A percentile compares a stretch with the other conserved stretches of the same genome.
Evolutionary conservation across 306 rosid genomes (phyloP).

Genomic region (Cotoneaster glaucophyllus): DNA sequence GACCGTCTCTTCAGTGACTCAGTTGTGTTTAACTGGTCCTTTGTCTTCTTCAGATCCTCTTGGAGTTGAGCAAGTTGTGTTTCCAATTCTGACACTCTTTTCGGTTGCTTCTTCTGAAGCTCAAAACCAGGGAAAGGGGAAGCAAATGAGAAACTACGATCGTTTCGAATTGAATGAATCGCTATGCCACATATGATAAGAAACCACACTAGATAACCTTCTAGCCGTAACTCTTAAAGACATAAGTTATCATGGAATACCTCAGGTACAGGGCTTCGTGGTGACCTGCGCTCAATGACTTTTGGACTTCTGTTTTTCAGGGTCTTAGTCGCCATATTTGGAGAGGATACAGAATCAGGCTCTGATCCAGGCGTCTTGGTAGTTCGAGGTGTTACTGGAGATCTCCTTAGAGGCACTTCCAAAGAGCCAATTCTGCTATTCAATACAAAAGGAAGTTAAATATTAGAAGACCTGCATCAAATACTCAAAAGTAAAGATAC

Average conservation of each 20-base stretch:
- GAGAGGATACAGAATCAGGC: constrained; percentile 38
- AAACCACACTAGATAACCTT: neutral
- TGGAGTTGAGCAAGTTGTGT: constrained; percentile 58
- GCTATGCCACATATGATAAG: neutral
- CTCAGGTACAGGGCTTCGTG: constrained; percentile 58
- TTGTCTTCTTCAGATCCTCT: constrained; percentile 63
- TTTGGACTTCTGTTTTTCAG: constrained; percentile 60
- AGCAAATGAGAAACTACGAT: neutral
- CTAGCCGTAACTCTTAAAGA: neutral
- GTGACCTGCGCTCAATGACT: constrained; percentile 48
- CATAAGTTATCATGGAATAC: constrained; percentile 24
- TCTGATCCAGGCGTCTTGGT: constrained; percentile 45
- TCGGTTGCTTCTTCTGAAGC: constrained; percentile 54
- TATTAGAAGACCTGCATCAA: neutral
- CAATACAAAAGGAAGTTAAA: constrained; percentile 9
- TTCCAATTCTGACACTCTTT: constrained; percentile 59
- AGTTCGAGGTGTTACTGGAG: constrained; percentile 50
- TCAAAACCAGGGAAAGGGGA: neutral
- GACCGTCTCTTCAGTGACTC: constrained; percentile 55
- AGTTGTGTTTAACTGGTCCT: constrained; percentile 56
- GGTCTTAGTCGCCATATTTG: constrained; percentile 37
- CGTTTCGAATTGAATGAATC: neutral
- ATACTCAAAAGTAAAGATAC: neutral
- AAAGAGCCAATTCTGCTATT: constrained; percentile 43
- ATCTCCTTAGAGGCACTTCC: constrained; percentile 60